Conservation (phyloP, 1,284 basidiomycete species). For the Microbotryum saponariae region DNA sequence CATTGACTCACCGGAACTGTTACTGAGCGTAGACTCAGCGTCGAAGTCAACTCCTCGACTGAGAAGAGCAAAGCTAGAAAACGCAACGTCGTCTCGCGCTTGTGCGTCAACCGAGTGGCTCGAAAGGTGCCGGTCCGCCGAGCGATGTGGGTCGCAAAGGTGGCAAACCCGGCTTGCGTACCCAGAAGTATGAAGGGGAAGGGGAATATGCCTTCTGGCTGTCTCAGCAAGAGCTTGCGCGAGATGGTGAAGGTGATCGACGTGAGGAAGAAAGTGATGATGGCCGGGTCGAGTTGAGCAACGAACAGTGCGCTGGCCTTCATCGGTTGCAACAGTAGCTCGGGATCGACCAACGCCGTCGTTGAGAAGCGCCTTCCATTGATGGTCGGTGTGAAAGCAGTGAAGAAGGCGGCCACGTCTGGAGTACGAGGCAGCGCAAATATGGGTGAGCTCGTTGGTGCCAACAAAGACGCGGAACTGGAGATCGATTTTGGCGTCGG, state of each 20-base stretch:
- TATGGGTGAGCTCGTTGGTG: no score
- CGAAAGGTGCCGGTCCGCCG: constrained; percentile 16
- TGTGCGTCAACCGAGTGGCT: constrained; percentile 9
- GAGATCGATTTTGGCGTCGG: no score
- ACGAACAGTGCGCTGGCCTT: constrained; percentile 7
- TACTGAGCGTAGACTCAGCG: constrained; percentile 19
- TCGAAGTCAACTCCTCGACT: constrained; percentile 23
- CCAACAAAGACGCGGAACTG: no score
- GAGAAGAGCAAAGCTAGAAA: constrained; percentile 22
- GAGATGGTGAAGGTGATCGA: constrained; percentile 22
- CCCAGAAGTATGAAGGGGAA: constrained; percentile 13
- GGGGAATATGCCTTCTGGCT: constrained; percentile 17
- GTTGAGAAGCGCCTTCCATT: no score
- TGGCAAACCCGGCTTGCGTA: constrained; percentile 21
- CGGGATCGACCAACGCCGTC: no score
- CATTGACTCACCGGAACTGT: constrained; percentile 20
- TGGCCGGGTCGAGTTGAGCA: constrained; percentile 14
- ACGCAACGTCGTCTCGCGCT: constrained; percentile 13
- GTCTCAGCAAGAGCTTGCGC: constrained; percentile 25
- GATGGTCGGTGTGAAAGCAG: no score
- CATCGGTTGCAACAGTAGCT: no score
- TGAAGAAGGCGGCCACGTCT: no score
- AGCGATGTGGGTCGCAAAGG: constrained; percentile 17
- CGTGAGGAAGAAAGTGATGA: constrained; percentile 18
- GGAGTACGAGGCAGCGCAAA: no score